These are phyloP conservation scores for Suhomyces choctaworum DNA, from an alignment of 1,139 yeast species.

Conservation along the genomic window DNA sequence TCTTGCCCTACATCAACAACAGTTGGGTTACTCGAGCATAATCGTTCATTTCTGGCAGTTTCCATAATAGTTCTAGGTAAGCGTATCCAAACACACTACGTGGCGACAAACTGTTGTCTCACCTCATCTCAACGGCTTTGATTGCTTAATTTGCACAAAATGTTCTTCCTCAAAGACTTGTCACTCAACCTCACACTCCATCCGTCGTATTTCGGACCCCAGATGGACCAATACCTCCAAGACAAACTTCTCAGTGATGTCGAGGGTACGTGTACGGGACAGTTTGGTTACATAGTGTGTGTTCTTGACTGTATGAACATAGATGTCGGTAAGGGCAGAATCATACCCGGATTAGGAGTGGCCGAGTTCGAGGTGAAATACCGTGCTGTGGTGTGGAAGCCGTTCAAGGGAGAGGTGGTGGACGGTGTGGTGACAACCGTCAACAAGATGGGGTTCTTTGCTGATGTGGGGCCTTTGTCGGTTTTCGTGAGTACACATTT, in stretches of 20 bases:
- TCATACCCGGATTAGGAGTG: slow-evolving; percentile 85
- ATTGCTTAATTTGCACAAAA: no score
- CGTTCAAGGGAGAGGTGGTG: slow-evolving; percentile 97
- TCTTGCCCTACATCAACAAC: no score
- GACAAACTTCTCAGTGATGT: slow-evolving; percentile 91
- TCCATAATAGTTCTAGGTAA: no score
- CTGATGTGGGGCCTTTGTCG: slow-evolving; percentile 95
- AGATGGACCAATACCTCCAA: slow-evolving; percentile 90
- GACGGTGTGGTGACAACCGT: slow-evolving; percentile 95
- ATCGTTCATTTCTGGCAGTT: no score
- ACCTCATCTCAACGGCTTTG: no score
- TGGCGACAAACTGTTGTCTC: no score
- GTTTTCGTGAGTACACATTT: slow-evolving; percentile 94
- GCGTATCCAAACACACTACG: no score
- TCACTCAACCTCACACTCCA: slow-evolving; percentile 90
- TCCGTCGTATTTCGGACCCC: slow-evolving; percentile 97
- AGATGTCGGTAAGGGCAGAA: slow-evolving; percentile 92
- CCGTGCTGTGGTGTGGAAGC: slow-evolving; percentile 97
- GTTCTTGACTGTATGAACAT: slow-evolving; percentile 93
- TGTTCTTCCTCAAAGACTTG: slow-evolving; percentile 72
- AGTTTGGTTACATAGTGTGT: slow-evolving; percentile 95
- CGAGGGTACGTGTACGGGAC: slow-evolving; percentile 99
- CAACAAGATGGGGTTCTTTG: slow-evolving; percentile 94
- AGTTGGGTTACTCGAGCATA: no score
- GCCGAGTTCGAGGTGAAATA: slow-evolving; percentile 97